Conservation (phyloP, 768 basidiomycete genomes). For the Pleurotus pulmonarius region DNA sequence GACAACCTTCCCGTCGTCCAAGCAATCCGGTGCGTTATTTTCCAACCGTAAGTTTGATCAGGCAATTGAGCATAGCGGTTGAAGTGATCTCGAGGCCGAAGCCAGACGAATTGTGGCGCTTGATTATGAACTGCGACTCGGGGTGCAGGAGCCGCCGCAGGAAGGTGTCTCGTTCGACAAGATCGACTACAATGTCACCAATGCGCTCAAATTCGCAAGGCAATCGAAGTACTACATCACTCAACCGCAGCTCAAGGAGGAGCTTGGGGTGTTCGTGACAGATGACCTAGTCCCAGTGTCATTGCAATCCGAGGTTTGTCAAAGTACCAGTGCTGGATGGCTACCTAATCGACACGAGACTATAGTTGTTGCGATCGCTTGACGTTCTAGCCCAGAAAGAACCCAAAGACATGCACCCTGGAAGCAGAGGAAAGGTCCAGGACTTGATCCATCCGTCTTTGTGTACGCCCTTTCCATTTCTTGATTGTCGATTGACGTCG, state of each 20-base stretch:
- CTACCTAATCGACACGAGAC: too few relatives aligned
- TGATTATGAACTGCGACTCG: not conserved
- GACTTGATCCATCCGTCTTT: constrained; percentile 14
- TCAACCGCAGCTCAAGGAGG: not conserved
- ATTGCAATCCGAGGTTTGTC: constrained; percentile 10
- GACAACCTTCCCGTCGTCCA: not conserved
- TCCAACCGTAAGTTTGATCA: not conserved
- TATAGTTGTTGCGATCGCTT: not conserved
- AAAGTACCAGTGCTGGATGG: not conserved
- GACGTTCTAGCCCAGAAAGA: constrained; percentile 10
- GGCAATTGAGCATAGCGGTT: not conserved
- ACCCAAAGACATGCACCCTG: constrained; percentile 13
- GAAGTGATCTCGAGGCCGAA: not conserved
- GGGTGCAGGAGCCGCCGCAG: not conserved
- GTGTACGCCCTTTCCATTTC: constrained; percentile 1
- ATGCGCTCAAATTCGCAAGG: not conserved
- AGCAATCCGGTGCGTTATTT: not conserved
- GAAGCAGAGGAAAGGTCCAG: constrained; percentile 11
- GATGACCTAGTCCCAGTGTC: constrained; percentile 11
- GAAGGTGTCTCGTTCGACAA: not conserved
- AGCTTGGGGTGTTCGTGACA: constrained; percentile 3
- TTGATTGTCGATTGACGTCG: too few relatives aligned
- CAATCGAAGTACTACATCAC: not conserved
- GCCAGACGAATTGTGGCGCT: not conserved
- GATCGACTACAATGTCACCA: not conserved